Conservation (phyloP, 805 yeast genomes). For the Wickerhamomyces tratensis region DNA sequence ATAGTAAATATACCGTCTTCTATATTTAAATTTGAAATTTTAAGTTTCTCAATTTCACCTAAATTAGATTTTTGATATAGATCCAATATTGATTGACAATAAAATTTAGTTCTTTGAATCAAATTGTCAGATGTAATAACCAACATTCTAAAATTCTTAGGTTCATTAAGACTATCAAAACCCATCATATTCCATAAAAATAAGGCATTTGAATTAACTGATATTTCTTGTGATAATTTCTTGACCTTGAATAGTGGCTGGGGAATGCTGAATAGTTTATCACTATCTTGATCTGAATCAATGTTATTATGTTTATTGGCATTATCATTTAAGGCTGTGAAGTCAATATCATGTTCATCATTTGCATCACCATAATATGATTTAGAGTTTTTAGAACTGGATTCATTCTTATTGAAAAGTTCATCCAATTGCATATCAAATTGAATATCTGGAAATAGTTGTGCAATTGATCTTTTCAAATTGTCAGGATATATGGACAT, state of each 20-base stretch:
- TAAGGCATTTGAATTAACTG: slow-evolving; percentile 37
- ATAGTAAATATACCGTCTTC: slow-evolving; percentile 5
- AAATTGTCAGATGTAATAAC: slow-evolving; percentile 28
- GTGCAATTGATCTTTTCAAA: slow-evolving; percentile 17
- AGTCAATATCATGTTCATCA: background rate
- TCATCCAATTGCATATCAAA: slow-evolving; percentile 9
- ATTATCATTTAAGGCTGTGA: background rate
- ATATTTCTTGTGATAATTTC: slow-evolving; percentile 28
- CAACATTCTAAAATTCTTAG: slow-evolving; percentile 43
- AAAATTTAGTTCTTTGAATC: slow-evolving; percentile 20
- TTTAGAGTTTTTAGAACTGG: too few species aligned
- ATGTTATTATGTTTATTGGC: background rate
- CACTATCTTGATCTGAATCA: slow-evolving; percentile 2
- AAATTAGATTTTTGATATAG: slow-evolving; percentile 38
- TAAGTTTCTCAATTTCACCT: slow-evolving; percentile 28
- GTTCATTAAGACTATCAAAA: slow-evolving; percentile 40
- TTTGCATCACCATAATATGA: background rate
- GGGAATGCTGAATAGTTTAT: slow-evolving; percentile 23
- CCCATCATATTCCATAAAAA: slow-evolving; percentile 49
- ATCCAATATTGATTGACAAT: slow-evolving; percentile 31
- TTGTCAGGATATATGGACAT: slow-evolving; percentile 8
- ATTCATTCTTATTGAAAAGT: background rate
- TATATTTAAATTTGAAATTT: slow-evolving; percentile 18
- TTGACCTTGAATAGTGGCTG: slow-evolving; percentile 26
- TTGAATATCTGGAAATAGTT: slow-evolving; percentile 18